Percentiles rank a stretch among this genome's conserved stretches.
Conservation (phyloP, 148 eudicot genomes). For the Rhododendron mucronatum region DNA sequence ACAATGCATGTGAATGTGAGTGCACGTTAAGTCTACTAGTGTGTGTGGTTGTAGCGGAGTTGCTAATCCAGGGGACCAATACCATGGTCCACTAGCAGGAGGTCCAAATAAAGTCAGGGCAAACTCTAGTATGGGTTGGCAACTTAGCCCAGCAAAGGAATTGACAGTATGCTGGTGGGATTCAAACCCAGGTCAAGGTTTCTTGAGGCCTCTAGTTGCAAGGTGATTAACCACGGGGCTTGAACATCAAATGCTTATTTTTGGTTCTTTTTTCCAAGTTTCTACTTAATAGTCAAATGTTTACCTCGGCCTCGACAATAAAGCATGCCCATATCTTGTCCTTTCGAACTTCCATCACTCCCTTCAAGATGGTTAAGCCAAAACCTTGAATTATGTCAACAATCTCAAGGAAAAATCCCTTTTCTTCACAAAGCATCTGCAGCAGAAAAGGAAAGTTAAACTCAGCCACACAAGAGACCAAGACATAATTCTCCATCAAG, state of each 20-base stretch:
- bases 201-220: neutral
- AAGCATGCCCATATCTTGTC: constrained; percentile 72
- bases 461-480: neutral
- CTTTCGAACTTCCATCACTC: constrained; percentile 64
- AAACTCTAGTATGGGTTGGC: neutral
- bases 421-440: constrained; percentile 78
- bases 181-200: neutral
- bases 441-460: constrained; percentile 6
- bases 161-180: neutral
- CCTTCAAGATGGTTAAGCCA: constrained; percentile 77
- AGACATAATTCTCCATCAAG: neutral
- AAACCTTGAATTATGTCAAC: constrained; percentile 59
- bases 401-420: constrained; percentile 79
- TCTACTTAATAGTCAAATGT: neutral
- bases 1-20: too few relatives aligned
- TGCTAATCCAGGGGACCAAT: neutral
- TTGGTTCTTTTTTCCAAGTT: neutral
- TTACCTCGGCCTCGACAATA: constrained; percentile 72
- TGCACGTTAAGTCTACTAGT: too few relatives aligned
- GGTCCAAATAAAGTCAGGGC: neutral
- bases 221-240: neutral
- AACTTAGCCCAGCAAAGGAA: neutral
- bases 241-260: neutral
- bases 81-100: neutral
- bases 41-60: too few relatives aligned